These are phyloP conservation scores for Perilla frutescens DNA, from an alignment of 257 asterid genomes.

Conservation along the genomic window DNA sequence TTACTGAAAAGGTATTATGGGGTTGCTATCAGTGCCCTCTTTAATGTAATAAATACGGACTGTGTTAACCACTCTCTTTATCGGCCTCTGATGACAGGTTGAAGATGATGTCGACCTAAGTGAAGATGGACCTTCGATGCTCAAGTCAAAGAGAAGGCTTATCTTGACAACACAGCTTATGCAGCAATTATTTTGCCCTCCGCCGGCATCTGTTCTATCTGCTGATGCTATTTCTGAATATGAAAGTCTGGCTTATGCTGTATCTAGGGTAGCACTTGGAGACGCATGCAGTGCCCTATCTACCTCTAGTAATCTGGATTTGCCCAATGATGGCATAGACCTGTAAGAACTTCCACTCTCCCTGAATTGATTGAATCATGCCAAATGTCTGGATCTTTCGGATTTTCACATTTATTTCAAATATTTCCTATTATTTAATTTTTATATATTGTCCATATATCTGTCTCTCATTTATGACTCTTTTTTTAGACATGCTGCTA, in stretches of 20 bases:
- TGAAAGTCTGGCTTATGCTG: slow-evolving; percentile 59
- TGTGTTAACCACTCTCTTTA: slow-evolving; percentile 20
- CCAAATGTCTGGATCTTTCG: neutral
- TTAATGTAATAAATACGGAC: slow-evolving; percentile 23
- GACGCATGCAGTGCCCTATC: slow-evolving; percentile 70
- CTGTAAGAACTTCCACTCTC: slow-evolving; percentile 46
- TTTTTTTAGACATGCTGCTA: slow-evolving; percentile 29
- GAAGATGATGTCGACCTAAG: slow-evolving; percentile 56
- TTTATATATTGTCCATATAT: neutral
- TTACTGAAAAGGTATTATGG: slow-evolving; percentile 64
- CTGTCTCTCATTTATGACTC: neutral
- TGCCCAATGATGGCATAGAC: slow-evolving; percentile 40
- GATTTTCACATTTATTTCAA: neutral
- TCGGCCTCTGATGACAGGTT: slow-evolving; percentile 50
- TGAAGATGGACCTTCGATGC: slow-evolving; percentile 59
- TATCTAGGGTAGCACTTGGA: slow-evolving; percentile 69
- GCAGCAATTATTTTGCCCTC: slow-evolving; percentile 79
- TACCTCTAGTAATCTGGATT: slow-evolving; percentile 39
- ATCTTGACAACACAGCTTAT: slow-evolving; percentile 74
- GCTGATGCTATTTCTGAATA: slow-evolving; percentile 51
- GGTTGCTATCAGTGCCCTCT: slow-evolving; percentile 26
- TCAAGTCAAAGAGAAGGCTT: slow-evolving; percentile 76
- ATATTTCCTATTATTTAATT: neutral
- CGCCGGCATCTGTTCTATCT: slow-evolving; percentile 61
- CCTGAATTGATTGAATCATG: slow-evolving; percentile 1